Conservation (phyloP, 1,139 yeast genomes). For the Blastobotrys capitulatus region DNA sequence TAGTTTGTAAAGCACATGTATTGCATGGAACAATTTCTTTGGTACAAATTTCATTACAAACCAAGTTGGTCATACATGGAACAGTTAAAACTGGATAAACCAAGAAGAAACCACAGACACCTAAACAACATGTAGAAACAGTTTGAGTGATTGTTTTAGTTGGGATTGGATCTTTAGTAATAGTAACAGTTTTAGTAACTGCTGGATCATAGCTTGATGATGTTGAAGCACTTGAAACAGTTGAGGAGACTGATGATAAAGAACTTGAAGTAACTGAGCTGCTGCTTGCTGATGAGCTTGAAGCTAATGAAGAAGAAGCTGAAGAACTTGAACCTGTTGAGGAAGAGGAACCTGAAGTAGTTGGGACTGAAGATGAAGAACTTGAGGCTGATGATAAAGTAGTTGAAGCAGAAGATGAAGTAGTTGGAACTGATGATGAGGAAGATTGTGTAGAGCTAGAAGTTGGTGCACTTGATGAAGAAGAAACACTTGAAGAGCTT, state of each 20-base stretch:
- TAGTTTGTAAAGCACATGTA: constrained; percentile 15
- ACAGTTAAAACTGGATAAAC: constrained; percentile 20
- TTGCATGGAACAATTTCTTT: constrained; percentile 17
- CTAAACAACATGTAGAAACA: constrained; percentile 25
- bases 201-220: too few species aligned
- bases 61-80: constrained; percentile 23
- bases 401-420: neutral
- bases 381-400: neutral
- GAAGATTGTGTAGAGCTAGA: too few species aligned
- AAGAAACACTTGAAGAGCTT: neutral
- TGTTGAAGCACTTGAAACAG: too few species aligned
- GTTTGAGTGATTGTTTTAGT: constrained; percentile 22
- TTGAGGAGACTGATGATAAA: neutral
- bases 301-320: neutral
- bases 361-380: neutral
- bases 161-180: neutral
- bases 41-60: constrained; percentile 16
- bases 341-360: too few species aligned
- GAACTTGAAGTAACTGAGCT: neutral
- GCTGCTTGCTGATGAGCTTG: too few species aligned
- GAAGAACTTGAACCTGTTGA: too few species aligned
- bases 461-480: neutral
- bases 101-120: constrained; percentile 23
- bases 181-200: constrained; percentile 9
- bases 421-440: neutral